Percentiles rank a stretch among this genome's conserved stretches.
phyloP scores from a whole-genome alignment of 2,329 filamentous ascomycete genomes.

The Botrytis sinoallii region DNA sequence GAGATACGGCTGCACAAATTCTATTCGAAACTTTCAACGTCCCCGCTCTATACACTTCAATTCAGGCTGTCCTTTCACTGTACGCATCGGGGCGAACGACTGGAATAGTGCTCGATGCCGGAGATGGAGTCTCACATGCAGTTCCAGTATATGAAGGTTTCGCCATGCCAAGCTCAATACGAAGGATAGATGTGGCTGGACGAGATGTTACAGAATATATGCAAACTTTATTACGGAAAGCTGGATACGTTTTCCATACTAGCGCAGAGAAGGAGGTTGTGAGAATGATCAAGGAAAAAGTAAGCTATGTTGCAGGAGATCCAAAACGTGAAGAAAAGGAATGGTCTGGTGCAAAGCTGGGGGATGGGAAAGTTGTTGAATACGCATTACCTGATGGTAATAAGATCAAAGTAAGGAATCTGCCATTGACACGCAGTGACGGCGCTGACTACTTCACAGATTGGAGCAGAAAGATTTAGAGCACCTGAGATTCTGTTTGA shows the following conservation, averaged over 20 bases:
- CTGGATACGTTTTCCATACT: slow-evolving; percentile 92
- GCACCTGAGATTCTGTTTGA: slow-evolving; percentile 98
- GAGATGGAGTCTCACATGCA: slow-evolving; percentile 94
- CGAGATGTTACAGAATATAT: slow-evolving; percentile 95
- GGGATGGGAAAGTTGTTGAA: slow-evolving; percentile 75
- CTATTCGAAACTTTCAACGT: slow-evolving; percentile 99
- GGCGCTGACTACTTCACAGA: slow-evolving; percentile 46
- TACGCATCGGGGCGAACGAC: slow-evolving; percentile 96
- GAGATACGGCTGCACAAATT: slow-evolving; percentile 94
- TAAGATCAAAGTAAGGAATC: slow-evolving; percentile 72
- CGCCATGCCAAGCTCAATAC: slow-evolving; percentile 91
- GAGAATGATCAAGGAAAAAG: slow-evolving; percentile 91
- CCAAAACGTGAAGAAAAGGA: slow-evolving; percentile 95
- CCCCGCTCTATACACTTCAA: slow-evolving; percentile 91
- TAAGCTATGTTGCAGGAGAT: slow-evolving; percentile 86
- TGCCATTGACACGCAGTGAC: neutral
- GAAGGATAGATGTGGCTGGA: slow-evolving; percentile 92
- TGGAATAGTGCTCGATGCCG: slow-evolving; percentile 90
- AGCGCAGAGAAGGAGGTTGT: slow-evolving; percentile 99
- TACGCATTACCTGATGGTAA: slow-evolving; percentile 91
- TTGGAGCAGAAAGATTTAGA: slow-evolving; percentile 91
- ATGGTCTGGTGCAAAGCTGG: slow-evolving; percentile 77
- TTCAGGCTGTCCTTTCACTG: slow-evolving; percentile 92
- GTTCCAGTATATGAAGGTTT: slow-evolving; percentile 98
- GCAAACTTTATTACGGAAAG: slow-evolving; percentile 86